Conservation (phyloP, 1,139 yeast genomes). For the Wickerhamomyces sp. region DNA sequence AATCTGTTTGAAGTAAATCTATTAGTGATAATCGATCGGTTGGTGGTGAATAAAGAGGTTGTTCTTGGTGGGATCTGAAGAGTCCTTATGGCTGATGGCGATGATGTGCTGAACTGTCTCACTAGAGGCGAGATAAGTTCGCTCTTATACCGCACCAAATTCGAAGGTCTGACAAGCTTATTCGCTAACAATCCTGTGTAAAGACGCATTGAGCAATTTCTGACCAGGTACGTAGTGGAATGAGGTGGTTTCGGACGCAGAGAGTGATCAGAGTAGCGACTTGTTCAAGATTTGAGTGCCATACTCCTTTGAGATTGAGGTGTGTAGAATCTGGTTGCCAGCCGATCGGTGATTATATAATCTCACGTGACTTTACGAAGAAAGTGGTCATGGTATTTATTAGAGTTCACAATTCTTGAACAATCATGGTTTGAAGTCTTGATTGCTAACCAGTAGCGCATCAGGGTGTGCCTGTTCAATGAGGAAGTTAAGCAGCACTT, state of each 20-base stretch:
- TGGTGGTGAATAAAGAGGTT: not conserved
- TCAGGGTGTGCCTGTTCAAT: slow-evolving; percentile 26
- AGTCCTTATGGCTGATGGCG: not conserved
- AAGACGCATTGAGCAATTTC: not conserved
- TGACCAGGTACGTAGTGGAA: no score
- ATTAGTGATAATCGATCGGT: not conserved
- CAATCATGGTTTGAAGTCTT: slow-evolving; percentile 9
- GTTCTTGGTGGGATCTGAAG: not conserved
- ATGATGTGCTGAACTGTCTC: not conserved
- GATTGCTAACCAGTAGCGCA: slow-evolving; percentile 28
- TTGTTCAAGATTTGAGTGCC: no score
- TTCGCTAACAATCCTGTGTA: not conserved
- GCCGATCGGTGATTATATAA: not conserved
- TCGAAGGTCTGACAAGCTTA: not conserved
- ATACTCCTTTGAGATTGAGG: not conserved
- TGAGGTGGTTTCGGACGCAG: no score
- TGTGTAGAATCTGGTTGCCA: not conserved
- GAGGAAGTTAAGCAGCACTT: slow-evolving; percentile 29
- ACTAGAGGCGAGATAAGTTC: not conserved
- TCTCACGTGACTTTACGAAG: not conserved
- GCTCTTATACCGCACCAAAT: not conserved
- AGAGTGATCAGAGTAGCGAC: no score
- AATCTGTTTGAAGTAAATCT: not conserved
- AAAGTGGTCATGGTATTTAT: no score
- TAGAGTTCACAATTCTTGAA: no score